Percentiles rank a stretch among this genome's conserved stretches.
These are phyloP conservation scores for Albifimbria verrucaria DNA, from an alignment of 2,329 filamentous ascomycete species.

Conservation along the genomic window DNA sequence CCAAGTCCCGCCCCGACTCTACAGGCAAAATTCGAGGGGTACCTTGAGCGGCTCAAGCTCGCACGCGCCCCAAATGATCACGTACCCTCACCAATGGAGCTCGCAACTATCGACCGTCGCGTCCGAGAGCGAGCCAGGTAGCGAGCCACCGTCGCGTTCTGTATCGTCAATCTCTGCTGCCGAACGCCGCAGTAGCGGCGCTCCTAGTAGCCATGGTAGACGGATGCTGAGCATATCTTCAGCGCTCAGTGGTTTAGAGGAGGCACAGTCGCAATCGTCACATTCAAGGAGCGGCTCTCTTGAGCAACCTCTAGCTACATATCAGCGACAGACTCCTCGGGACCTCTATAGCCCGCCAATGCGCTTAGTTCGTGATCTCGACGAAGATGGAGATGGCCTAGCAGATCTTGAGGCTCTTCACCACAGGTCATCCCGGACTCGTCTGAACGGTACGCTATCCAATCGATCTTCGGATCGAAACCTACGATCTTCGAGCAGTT, in stretches of 20 bases:
- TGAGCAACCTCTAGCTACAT: constrained; percentile 46
- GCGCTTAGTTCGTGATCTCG: constrained; percentile 52
- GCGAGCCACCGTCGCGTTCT: constrained; percentile 45
- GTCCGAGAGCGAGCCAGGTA: constrained; percentile 57
- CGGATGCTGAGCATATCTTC: constrained; percentile 58
- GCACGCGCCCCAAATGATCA: constrained; percentile 9
- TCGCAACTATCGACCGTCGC: constrained; percentile 61
- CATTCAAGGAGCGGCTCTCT: constrained; percentile 43
- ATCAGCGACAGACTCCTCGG: constrained; percentile 34
- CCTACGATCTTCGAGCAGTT: constrained; percentile 50
- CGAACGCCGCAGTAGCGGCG: constrained; percentile 47
- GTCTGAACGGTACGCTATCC: constrained; percentile 49
- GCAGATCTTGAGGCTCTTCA: constrained; percentile 55
- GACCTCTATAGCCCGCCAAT: constrained; percentile 30
- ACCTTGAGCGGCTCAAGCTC: constrained; percentile 7
- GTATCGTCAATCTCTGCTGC: constrained; percentile 40
- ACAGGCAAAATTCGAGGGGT: constrained; percentile 14
- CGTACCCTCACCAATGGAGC: constrained; percentile 57
- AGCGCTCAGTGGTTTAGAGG: constrained; percentile 43
- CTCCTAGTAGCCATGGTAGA: constrained; percentile 48
- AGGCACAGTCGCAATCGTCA: constrained; percentile 28
- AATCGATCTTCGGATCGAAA: constrained; percentile 48
- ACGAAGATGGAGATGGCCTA: constrained; percentile 63
- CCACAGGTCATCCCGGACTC: constrained; percentile 50
- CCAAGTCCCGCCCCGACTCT: constrained; percentile 19